Base-by-base conservation (phyloP, 2,329 filamentous ascomycete genomes). In the Fusarium sp. region DNA sequence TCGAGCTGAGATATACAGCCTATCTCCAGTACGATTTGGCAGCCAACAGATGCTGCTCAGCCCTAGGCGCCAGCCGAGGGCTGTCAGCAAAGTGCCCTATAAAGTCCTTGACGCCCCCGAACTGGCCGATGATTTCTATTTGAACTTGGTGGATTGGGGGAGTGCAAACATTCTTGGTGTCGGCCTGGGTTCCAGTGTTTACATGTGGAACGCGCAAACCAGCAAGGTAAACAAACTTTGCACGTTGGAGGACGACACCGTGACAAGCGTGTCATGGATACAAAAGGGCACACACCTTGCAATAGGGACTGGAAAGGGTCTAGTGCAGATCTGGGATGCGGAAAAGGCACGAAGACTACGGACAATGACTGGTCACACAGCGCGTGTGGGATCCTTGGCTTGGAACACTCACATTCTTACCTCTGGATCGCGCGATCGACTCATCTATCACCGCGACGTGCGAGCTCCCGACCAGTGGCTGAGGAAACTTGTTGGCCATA, bases 371-470 rank as follows among this genome's bases (percentile, higher is more conserved):
- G 97, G 97, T 3, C 97, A 99, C 82, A 97, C 95, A 1, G 95
- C 93, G 69, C 92, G 97, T 69, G 97, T 99, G 43, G 97, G 97
- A 27, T 95, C 96, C 34, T 86, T 99, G 70, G 97, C 97, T 1
- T 99, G 97, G 97, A 99, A 99, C 79, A 95, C 97, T 61, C 97
- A 99, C 81, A 98, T 99, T 65, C 90, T 99, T 25, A 97, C 95
- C 0, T 98, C 97, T 4, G 97, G 97, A 25, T 98, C 96, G 32
- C 90, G 97, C 60, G 97, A 99, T 84, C 93, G 97, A 37, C 87
- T 94, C 13, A 99, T 99, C 71, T 97, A 97, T 79, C 97, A 99
- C 81, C 94, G 97, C 67, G 97, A 99, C 82, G 97, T 99, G 30
- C 92, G 97, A 68, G 94, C 94, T 41, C 95, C 96, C 0, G 94